Conservation (phyloP, 2,329 filamentous ascomycete species). For the Pseudogymnoascus sp. region DNA sequence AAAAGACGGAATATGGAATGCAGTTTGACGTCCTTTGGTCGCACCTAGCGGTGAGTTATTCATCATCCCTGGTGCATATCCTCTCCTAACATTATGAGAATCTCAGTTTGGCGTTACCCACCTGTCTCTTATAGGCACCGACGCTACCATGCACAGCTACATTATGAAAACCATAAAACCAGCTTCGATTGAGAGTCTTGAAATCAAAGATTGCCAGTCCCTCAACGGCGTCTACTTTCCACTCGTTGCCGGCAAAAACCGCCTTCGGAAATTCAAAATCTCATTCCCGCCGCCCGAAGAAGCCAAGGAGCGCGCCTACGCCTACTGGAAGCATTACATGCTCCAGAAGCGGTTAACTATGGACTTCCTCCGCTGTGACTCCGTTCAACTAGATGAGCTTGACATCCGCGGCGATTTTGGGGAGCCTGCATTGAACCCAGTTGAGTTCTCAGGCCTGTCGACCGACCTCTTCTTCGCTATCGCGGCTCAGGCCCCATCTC, state of each 20-base stretch:
- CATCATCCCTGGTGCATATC: neutral
- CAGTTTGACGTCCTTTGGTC: neutral
- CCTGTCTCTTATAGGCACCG: neutral
- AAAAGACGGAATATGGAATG: neutral
- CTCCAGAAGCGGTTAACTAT: neutral
- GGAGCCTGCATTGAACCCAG: neutral
- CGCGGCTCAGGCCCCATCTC: neutral
- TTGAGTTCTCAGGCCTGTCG: neutral
- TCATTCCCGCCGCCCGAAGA: neutral
- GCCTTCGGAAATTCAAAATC: neutral
- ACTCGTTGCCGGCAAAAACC: neutral
- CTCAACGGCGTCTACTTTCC: neutral
- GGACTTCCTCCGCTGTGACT: neutral
- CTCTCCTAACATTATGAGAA: neutral
- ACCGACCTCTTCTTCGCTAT: neutral
- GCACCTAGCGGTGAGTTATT: neutral
- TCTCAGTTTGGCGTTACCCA: neutral
- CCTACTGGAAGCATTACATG: neutral
- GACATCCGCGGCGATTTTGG: constrained; percentile 1
- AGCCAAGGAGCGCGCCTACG: neutral
- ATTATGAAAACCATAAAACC: neutral
- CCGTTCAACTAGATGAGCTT: neutral
- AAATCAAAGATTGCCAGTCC: neutral
- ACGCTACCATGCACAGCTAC: neutral
- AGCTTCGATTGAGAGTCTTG: neutral